These are phyloP conservation scores for Haematococcus lacustris DNA, from an alignment of 139 green algal species.

Conservation along the genomic window DNA sequence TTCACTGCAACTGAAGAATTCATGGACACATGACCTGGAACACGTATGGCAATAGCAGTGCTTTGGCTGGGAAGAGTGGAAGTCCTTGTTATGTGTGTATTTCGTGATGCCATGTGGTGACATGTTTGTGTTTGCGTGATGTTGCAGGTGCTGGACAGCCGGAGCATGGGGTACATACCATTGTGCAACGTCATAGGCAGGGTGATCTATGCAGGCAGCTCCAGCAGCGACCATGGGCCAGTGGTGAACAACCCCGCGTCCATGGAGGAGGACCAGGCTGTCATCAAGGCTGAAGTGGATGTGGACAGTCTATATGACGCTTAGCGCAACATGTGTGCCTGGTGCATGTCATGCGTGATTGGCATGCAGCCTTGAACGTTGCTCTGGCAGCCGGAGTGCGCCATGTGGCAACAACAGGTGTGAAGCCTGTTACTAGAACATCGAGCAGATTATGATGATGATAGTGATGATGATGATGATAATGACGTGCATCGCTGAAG, in stretches of 20 bases:
- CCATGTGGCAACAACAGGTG: no score
- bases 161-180: conserved; percentile 33
- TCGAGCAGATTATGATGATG: no score
- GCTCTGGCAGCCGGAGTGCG: no score
- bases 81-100: neutral
- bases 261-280: neutral
- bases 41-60: no score
- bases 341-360: no score
- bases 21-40: neutral
- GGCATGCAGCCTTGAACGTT: no score
- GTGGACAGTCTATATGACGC: neutral
- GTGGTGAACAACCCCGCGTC: conserved; percentile 5
- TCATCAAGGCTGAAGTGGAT: conserved; percentile 10
- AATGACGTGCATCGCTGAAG: no score
- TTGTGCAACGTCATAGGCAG: conserved; percentile 29
- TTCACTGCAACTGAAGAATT: neutral
- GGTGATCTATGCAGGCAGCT: conserved; percentile 25
- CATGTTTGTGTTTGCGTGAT: neutral
- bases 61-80: no score
- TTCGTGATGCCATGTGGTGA: neutral
- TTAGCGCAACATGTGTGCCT: no score
- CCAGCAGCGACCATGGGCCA: neutral
- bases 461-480: no score
- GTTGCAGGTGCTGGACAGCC: conserved; percentile 27
- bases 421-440: no score